Evolutionary conservation across 108 stramenopile species (phyloP).

Genomic region (Schizochytrium sp.): DNA sequence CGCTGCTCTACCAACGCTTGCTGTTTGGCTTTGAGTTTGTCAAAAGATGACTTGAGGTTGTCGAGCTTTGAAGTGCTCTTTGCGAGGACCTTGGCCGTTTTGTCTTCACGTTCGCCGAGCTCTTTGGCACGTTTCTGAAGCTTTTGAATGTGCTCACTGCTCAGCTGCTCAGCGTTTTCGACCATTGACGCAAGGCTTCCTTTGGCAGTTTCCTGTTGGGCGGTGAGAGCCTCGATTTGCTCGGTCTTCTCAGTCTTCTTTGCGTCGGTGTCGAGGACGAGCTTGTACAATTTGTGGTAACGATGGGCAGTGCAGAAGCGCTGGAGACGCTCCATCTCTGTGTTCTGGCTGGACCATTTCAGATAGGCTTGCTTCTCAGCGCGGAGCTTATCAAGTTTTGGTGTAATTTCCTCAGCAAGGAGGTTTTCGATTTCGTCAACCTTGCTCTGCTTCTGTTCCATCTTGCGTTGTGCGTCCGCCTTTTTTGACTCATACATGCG

Average conservation of each 20-base stretch:
- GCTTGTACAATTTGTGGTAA: conserved; percentile 69
- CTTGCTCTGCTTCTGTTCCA: conserved; percentile 98
- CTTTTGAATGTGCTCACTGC: conserved; percentile 78
- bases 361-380: conserved; percentile 94
- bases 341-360: conserved; percentile 92
- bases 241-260: conserved; percentile 66
- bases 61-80: conserved; percentile 87
- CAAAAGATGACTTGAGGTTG: conserved; percentile 80
- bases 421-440: conserved; percentile 95
- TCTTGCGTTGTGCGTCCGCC: conserved; percentile 92
- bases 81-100: conserved; percentile 91
- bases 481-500: conserved; percentile 99
- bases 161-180: background rate
- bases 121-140: conserved; percentile 75
- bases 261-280: conserved; percentile 72
- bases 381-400: conserved; percentile 91
- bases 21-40: conserved; percentile 80
- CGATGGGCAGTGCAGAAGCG: conserved; percentile 92
- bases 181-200: conserved; percentile 55
- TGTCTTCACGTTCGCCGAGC: conserved; percentile 80
- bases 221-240: conserved; percentile 70
- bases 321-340: conserved; percentile 93
- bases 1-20: conserved; percentile 6
- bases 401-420: conserved; percentile 95
- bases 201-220: conserved; percentile 79